These are phyloP conservation scores for Periconia digitata DNA, from an alignment of 2,329 filamentous ascomycete species.

Conservation along the genomic window DNA sequence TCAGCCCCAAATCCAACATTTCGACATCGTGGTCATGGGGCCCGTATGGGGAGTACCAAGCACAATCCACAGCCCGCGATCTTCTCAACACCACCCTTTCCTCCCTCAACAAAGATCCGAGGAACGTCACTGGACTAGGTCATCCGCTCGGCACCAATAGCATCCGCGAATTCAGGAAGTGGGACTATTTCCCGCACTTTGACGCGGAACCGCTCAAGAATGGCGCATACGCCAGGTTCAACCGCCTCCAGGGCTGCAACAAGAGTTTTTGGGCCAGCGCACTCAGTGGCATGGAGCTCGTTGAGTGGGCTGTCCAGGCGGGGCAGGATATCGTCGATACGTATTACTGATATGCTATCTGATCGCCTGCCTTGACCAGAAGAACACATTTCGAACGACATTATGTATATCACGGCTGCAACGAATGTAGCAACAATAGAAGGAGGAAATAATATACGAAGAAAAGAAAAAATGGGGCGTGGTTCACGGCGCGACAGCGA, in stretches of 20 bases:
- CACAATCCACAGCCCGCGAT: constrained; percentile 25
- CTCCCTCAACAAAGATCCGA: constrained; percentile 40
- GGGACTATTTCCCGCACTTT: constrained; percentile 45
- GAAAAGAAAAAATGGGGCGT: too few relatives aligned
- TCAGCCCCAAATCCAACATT: constrained; percentile 30
- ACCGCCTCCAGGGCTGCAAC: constrained; percentile 38
- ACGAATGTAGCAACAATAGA: too few relatives aligned
- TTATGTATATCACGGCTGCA: background rate
- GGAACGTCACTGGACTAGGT: constrained; percentile 26
- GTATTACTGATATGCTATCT: constrained; percentile 16
- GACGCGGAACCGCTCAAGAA: constrained; percentile 26
- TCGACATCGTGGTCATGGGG: constrained; percentile 43
- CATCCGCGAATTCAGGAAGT: constrained; percentile 39
- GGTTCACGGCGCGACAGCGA: too few relatives aligned
- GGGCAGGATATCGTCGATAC: constrained; percentile 39
- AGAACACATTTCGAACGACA: background rate
- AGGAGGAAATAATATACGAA: too few relatives aligned
- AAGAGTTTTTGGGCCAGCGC: constrained; percentile 42
- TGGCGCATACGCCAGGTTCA: constrained; percentile 35
- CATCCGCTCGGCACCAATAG: constrained; percentile 23
- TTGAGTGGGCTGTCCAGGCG: constrained; percentile 40
- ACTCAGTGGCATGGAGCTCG: constrained; percentile 42
- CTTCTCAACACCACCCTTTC: constrained; percentile 35
- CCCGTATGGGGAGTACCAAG: constrained; percentile 32
- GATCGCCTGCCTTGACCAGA: background rate